Conservation (phyloP, 2,329 filamentous ascomycete species). For the Ophiobolus disseminans region DNA sequence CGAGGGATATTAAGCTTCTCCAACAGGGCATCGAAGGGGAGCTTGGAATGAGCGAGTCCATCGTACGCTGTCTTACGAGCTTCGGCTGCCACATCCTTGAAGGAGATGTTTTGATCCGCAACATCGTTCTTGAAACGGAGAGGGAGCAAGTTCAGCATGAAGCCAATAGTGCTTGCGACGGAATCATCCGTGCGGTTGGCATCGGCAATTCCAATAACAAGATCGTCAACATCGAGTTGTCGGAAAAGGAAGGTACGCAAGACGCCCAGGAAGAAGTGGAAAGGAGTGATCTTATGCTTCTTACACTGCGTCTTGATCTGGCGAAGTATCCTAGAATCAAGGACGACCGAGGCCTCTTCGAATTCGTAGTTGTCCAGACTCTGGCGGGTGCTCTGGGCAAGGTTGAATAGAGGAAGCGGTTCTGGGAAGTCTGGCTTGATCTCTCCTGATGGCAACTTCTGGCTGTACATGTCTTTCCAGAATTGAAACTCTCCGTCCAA, state of each 20-base stretch:
- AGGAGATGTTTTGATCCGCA: slow-evolving; percentile 16
- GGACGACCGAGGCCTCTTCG: background rate
- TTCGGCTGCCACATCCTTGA: slow-evolving; percentile 22
- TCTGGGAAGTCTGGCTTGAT: no score
- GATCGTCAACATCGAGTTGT: slow-evolving; percentile 25
- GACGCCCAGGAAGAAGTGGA: slow-evolving; percentile 58
- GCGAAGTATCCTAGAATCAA: background rate
- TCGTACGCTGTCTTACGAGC: slow-evolving; percentile 18
- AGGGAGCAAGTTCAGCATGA: slow-evolving; percentile 43
- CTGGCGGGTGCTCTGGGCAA: background rate
- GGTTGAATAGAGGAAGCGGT: background rate
- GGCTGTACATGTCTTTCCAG: slow-evolving; percentile 1
- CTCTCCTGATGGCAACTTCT: no score
- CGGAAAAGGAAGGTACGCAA: slow-evolving; percentile 36
- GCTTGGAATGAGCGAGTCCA: slow-evolving; percentile 32
- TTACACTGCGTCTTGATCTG: slow-evolving; percentile 25
- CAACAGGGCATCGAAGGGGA: slow-evolving; percentile 49
- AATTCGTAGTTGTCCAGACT: slow-evolving; percentile 2
- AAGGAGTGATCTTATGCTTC: slow-evolving; percentile 45
- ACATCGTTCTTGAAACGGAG: slow-evolving; percentile 33
- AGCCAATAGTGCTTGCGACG: slow-evolving; percentile 23
- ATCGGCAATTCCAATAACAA: slow-evolving; percentile 54
- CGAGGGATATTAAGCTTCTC: slow-evolving; percentile 30
- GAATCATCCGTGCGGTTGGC: slow-evolving; percentile 42
- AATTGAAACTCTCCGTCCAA: slow-evolving; percentile 12